These are phyloP conservation scores for Sugiyamaella americana DNA, from an alignment of 805 yeast species.

Conservation along the genomic window DNA sequence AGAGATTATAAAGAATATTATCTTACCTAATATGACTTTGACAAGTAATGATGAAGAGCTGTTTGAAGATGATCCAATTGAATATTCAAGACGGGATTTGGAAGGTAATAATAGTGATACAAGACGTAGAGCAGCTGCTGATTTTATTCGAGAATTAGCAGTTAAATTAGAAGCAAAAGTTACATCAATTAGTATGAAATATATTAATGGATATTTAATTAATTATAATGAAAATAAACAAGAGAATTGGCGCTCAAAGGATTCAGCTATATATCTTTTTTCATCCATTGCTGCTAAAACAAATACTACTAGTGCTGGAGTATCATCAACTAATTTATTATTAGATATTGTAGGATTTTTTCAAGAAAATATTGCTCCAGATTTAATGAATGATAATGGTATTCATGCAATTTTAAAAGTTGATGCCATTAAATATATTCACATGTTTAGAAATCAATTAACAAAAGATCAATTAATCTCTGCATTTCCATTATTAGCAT, in stretches of 20 bases:
- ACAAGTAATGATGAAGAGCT: constrained; percentile 86
- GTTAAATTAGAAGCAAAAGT: constrained; percentile 67
- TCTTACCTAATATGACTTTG: constrained; percentile 80
- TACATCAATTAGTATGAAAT: constrained; percentile 67
- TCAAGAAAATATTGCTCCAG: constrained; percentile 71
- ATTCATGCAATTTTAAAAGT: constrained; percentile 76
- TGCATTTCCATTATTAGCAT: constrained; percentile 70
- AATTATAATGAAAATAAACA: constrained; percentile 40
- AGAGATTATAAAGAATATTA: constrained; percentile 73
- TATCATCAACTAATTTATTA: constrained; percentile 74
- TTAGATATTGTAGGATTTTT: constrained; percentile 87
- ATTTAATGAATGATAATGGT: constrained; percentile 46
- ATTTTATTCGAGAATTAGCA: constrained; percentile 79
- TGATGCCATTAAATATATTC: constrained; percentile 88
- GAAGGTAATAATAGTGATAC: constrained; percentile 95
- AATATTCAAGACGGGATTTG: constrained; percentile 82
- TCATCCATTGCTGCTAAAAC: constrained; percentile 91
- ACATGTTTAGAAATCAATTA: constrained; percentile 85
- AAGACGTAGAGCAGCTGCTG: constrained; percentile 88
- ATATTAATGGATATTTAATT: constrained; percentile 62
- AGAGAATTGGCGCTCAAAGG: constrained; percentile 76
- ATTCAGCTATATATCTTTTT: constrained; percentile 78
- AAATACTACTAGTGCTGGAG: constrained; percentile 77
- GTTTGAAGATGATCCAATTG: constrained; percentile 96
- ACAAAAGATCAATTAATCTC: constrained; percentile 77